Evolutionary conservation across 2,329 filamentous ascomycete genomes (phyloP).

Genomic region (Phialemonium atrogriseum): DNA sequence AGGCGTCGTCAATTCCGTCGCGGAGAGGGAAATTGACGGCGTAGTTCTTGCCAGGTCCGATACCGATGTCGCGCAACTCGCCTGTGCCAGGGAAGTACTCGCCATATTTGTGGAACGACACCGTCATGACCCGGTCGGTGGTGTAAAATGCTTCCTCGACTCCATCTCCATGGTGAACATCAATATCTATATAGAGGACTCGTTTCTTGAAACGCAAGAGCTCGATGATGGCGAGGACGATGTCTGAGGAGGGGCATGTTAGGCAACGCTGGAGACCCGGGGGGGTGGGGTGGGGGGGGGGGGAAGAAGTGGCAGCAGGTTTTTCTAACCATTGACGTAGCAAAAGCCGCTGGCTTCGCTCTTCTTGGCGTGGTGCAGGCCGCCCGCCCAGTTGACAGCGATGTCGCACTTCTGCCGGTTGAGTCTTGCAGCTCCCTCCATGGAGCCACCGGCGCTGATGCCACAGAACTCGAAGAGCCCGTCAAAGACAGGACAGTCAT

Average conservation of each 20-base stretch:
- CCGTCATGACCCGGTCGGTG: slow-evolving; percentile 76
- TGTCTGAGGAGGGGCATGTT: slow-evolving; percentile 65
- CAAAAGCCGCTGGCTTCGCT: slow-evolving; percentile 94
- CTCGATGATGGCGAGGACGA: slow-evolving; percentile 90
- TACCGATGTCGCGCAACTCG: slow-evolving; percentile 75
- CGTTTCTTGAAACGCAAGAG: slow-evolving; percentile 84
- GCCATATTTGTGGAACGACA: slow-evolving; percentile 96
- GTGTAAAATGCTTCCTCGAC: slow-evolving; percentile 83
- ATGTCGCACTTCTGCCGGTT: slow-evolving; percentile 92
- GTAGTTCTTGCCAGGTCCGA: slow-evolving; percentile 83
- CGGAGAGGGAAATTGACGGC: slow-evolving; percentile 86
- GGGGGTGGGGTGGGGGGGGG: neutral
- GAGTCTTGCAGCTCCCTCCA: slow-evolving; percentile 86
- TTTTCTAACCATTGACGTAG: slow-evolving; percentile 85
- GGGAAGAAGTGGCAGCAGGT: too few species aligned
- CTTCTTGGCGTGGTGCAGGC: slow-evolving; percentile 95
- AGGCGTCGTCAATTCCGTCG: slow-evolving; percentile 82
- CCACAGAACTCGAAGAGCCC: slow-evolving; percentile 96
- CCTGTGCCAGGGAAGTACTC: slow-evolving; percentile 93
- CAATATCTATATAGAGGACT: slow-evolving; percentile 94
- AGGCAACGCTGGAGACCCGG: slow-evolving; percentile 20
- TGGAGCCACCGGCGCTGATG: slow-evolving; percentile 85
- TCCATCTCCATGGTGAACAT: slow-evolving; percentile 79
- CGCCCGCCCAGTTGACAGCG: slow-evolving; percentile 96
- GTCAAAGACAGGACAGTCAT: slow-evolving; percentile 96